Conservation (phyloP, 2,329 filamentous ascomycete genomes). For the Bipolaris victoriae region DNA sequence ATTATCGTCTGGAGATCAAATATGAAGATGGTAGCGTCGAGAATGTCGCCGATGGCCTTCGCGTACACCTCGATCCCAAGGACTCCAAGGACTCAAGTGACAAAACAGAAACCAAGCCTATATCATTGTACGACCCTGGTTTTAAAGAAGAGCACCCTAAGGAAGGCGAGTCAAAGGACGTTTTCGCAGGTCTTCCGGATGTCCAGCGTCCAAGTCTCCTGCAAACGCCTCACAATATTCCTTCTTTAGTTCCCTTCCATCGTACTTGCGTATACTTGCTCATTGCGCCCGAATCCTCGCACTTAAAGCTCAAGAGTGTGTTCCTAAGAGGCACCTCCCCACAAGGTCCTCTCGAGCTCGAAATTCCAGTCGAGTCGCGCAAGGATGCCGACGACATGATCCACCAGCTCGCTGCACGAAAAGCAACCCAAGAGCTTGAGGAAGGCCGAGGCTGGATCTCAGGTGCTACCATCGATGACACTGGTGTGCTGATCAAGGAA, state of each 20-base stretch:
- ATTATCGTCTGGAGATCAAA: constrained; percentile 12
- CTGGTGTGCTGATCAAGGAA: not conserved
- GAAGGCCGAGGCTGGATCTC: constrained; percentile 12
- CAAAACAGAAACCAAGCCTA: not conserved
- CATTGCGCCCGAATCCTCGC: constrained; percentile 6
- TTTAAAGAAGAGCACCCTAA: constrained; percentile 2
- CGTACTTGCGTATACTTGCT: constrained; percentile 11
- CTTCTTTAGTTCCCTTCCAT: constrained; percentile 5
- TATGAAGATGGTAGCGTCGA: constrained; percentile 13
- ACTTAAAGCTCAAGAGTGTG: constrained; percentile 5
- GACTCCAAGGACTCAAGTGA: not conserved
- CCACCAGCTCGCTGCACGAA: constrained; percentile 10
- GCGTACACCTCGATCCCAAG: not conserved
- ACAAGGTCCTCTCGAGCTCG: constrained; percentile 8
- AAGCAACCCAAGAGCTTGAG: constrained; percentile 13
- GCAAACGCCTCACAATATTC: constrained; percentile 7
- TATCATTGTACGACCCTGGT: constrained; percentile 1
- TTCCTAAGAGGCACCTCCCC: constrained; percentile 6
- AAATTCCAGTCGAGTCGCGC: constrained; percentile 3
- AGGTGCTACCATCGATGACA: not conserved
- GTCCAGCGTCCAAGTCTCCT: constrained; percentile 3
- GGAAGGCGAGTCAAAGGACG: not conserved
- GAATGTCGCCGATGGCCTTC: constrained; percentile 3
- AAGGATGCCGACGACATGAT: constrained; percentile 13
- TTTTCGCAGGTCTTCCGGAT: constrained; percentile 1